A percentile compares a stretch with the other conserved stretches of the same genome.
phyloP scores from a whole-genome alignment of 192 early-diverging fungal genomes.

The Blastocladiella britannica region DNA sequence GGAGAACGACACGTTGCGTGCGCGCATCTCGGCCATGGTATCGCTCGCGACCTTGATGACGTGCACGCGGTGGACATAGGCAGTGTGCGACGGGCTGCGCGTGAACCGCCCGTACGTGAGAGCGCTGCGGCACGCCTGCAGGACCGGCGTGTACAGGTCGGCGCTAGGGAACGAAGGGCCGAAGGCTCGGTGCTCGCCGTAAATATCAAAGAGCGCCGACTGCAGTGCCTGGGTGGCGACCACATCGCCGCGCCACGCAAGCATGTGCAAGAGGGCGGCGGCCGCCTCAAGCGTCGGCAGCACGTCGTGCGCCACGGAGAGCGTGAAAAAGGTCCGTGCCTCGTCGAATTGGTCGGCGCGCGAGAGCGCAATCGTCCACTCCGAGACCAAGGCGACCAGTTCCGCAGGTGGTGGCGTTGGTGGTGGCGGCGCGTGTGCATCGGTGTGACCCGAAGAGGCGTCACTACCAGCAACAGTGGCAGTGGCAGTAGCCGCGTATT shows the following conservation, averaged over 20 bases:
- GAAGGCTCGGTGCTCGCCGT: not conserved
- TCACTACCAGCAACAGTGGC: too few relatives aligned
- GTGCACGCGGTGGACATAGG: not conserved
- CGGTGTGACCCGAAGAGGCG: too few relatives aligned
- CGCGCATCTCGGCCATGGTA: not conserved
- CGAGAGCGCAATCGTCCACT: too few relatives aligned
- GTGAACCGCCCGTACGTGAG: not conserved
- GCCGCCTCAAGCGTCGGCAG: not conserved
- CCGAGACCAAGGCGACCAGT: too few relatives aligned
- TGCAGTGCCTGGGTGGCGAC: not conserved
- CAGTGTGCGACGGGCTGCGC: not conserved
- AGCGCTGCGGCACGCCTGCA: not conserved
- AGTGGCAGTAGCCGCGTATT: too few relatives aligned
- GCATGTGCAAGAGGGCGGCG: not conserved
- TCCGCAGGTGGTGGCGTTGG: too few relatives aligned
- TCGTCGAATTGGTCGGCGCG: too few relatives aligned
- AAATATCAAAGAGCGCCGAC: not conserved
- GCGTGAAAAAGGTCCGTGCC: too few relatives aligned
- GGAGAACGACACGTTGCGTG: not conserved
- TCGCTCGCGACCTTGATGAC: not conserved
- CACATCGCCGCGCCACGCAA: not conserved
- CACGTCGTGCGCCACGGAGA: too few relatives aligned
- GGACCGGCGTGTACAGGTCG: not conserved
- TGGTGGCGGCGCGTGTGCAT: too few relatives aligned
- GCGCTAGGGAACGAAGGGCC: too few relatives aligned